These are phyloP conservation scores for Oehlia diaphana DNA, from an alignment of 192 early-diverging fungal genomes.

Conservation along the genomic window DNA sequence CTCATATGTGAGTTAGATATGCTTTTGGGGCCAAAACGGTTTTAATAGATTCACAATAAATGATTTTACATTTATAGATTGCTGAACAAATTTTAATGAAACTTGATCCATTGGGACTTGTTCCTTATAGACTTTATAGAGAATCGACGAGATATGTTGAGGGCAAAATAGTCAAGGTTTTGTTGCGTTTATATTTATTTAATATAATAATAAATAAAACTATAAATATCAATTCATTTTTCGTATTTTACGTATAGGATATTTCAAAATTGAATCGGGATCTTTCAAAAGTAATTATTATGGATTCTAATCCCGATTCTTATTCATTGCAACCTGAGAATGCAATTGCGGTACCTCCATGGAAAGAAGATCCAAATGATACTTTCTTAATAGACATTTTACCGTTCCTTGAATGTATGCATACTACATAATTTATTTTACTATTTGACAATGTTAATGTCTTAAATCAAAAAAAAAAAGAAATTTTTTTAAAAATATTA, in stretches of 20 bases:
- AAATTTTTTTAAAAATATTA: too few species aligned
- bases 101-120: constrained; percentile 87
- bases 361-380: constrained; percentile 82
- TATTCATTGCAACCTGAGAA: constrained; percentile 92
- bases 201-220: neutral
- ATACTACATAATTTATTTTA: constrained; percentile 9
- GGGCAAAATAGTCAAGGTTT: constrained; percentile 74
- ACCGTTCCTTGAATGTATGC: constrained; percentile 88
- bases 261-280: constrained; percentile 92
- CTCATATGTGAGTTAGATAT: constrained; percentile 61
- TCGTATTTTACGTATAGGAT: constrained; percentile 48
- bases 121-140: constrained; percentile 86
- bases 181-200: constrained; percentile 15
- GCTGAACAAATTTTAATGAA: constrained; percentile 84
- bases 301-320: constrained; percentile 88
- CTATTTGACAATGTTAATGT: neutral
- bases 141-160: constrained; percentile 88
- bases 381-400: constrained; percentile 79
- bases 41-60: neutral
- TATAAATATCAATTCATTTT: neutral
- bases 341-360: constrained; percentile 78
- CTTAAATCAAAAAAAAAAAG: neutral
- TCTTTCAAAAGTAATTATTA: constrained; percentile 86
- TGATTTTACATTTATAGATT: constrained; percentile 47
- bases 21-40: too few species aligned